These are phyloP conservation scores for Symbiodinium pilosum DNA, from an alignment of 73 alveolate genomes.

Conservation along the genomic window DNA sequence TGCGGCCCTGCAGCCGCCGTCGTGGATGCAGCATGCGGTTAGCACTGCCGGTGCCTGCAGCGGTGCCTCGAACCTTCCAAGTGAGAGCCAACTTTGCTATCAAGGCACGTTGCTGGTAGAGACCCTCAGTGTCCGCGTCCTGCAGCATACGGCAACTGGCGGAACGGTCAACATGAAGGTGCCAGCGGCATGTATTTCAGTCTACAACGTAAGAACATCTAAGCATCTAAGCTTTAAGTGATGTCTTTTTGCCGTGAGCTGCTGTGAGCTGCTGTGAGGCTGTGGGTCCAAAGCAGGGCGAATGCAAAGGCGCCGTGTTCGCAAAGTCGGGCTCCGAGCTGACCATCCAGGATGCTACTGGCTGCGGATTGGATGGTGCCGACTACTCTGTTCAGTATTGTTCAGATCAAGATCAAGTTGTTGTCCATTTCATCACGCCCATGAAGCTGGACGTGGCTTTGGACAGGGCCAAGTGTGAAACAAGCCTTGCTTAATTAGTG, in stretches of 20 bases:
- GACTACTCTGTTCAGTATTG: background rate
- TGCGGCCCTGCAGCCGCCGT: background rate
- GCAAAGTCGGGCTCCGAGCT: background rate
- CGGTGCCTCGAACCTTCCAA: background rate
- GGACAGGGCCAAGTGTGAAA: background rate
- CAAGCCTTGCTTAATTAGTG: background rate
- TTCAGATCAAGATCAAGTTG: background rate
- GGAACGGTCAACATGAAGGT: constrained; percentile 5
- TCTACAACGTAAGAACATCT: no score
- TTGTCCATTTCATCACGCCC: constrained; percentile 3
- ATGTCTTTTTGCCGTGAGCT: no score
- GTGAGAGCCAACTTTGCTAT: background rate
- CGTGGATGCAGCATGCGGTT: background rate
- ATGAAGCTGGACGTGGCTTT: background rate
- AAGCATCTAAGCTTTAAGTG: no score
- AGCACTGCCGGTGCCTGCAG: background rate
- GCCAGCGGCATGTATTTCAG: background rate
- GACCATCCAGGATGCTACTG: background rate
- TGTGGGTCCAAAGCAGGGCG: background rate
- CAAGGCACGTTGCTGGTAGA: background rate
- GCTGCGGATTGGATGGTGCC: background rate
- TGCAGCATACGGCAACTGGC: background rate
- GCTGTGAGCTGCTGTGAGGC: background rate
- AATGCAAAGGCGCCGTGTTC: background rate
- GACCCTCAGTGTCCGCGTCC: background rate